Conservation (phyloP, 2,329 filamentous ascomycete species). For the Cladobotryum mycophilum region DNA sequence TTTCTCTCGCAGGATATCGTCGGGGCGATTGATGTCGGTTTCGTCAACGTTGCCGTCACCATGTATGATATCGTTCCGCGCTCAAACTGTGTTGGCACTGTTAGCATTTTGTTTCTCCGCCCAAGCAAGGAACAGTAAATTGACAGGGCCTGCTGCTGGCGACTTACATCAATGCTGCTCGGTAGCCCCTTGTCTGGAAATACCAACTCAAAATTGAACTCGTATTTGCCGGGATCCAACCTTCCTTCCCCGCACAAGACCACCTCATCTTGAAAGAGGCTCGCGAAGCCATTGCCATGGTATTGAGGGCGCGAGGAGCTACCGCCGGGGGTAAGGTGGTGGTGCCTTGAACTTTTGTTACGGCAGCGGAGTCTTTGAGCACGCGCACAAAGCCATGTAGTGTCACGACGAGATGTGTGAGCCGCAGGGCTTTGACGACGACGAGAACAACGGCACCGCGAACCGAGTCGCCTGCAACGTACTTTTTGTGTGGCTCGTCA, state of each 20-base stretch:
- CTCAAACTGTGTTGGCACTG: constrained; percentile 63
- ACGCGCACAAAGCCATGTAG: constrained; percentile 76
- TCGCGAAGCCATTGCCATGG: constrained; percentile 71
- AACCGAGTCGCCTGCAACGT: constrained; percentile 68
- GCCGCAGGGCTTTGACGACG: constrained; percentile 65
- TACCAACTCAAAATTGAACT: constrained; percentile 70
- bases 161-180: constrained; percentile 89
- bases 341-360: constrained; percentile 43
- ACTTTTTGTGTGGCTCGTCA: constrained; percentile 71
- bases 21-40: constrained; percentile 78
- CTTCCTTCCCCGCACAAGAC: constrained; percentile 73
- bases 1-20: constrained; percentile 75
- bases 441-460: constrained; percentile 66
- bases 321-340: constrained; percentile 36
- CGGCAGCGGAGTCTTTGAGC: constrained; percentile 61
- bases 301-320: constrained; percentile 45
- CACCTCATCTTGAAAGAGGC: constrained; percentile 75
- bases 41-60: constrained; percentile 81
- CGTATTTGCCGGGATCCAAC: constrained; percentile 66
- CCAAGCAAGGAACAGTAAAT: not conserved
- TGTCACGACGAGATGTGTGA: constrained; percentile 74
- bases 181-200: constrained; percentile 65
- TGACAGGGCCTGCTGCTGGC: not conserved
- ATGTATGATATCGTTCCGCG: constrained; percentile 88
- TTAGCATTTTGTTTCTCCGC: not conserved